Base-by-base conservation (phyloP, 495 filamentous ascomycete species). In the Penicillium atrosanguineum region DNA sequence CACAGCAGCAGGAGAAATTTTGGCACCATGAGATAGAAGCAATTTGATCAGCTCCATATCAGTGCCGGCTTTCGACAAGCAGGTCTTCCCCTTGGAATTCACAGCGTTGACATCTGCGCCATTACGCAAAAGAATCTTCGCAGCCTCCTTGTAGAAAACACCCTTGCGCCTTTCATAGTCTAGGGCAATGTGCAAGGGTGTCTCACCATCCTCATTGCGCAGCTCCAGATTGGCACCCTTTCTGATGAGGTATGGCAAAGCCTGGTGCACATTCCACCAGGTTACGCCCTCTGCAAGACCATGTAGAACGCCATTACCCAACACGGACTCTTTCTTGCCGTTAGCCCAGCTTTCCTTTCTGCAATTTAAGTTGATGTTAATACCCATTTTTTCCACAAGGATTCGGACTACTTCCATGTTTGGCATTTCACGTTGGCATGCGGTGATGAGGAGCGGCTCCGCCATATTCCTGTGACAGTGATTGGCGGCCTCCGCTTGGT, bases 21-120 rank as follows among this genome's bases (percentile, higher is more conserved):
- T 18, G 16, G 56, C 60, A 4, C 60, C 56, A 46, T 56, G 42
- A 21, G 52, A 39, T 20, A 56, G 11, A 26, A 62, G 49, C 26
- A 59, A 15, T 31, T 44, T 50, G 48, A 56, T 46, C 36, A 60
- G 20, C 20, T 46, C 45, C 19, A 50, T 18, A 34, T 62, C 49
- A 31, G 37, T 40, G 0, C 56, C 56, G 9, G 56, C 60, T 16
- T 36, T 52, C 28, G 56, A 52, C 14, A 62, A 42, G 36, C 60
- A 59, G 7, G 59, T 65, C 15, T 59, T 49, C 4, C 61, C 57
- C 12, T 57, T 37, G 7, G 19, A 16, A 6, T 60, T 51, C 9
- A 48, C 50, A 11, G 58, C 54, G 48, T 66, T 63, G 29, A 60
- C 51, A 56, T 67, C 46, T 16, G 69, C 68, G 1, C 68, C 63